Conservation (phyloP, 441 rosid genomes). For the Gossypium lobatum region DNA sequence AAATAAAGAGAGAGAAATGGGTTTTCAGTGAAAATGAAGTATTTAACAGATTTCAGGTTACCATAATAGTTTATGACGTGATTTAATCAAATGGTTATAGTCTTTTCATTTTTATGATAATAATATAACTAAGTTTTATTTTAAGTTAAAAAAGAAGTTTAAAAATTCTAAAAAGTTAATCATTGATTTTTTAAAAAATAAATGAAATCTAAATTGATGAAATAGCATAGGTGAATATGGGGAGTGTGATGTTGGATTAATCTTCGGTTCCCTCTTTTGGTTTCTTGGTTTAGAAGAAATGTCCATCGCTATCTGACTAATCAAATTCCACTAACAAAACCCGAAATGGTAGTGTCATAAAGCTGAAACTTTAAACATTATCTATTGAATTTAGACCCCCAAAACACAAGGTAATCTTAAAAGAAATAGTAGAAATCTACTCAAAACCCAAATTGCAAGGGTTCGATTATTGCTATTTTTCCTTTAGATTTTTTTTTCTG, state of each 20-base stretch:
- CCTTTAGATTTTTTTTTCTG: not conserved
- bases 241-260: not conserved
- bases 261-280: not conserved
- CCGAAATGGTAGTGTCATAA: not conserved
- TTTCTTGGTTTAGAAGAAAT: not conserved
- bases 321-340: constrained; percentile 8
- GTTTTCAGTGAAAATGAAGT: too few species aligned
- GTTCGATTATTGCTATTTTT: not conserved
- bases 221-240: not conserved
- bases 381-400: not conserved
- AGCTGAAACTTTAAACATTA: not conserved
- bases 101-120: too few species aligned
- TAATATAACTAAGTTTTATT: too few species aligned
- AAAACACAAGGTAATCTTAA: not conserved
- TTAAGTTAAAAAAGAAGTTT: not conserved
- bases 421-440: not conserved
- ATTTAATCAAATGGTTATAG: too few species aligned
- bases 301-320: not conserved
- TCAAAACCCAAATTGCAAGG: not conserved
- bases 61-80: too few species aligned
- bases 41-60: too few species aligned
- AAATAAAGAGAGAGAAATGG: too few species aligned
- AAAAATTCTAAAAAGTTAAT: not conserved
- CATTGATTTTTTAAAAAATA: not conserved
- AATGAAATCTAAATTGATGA: not conserved